phyloP scores from a whole-genome alignment of 1,284 basidiomycete species.

The Singerocomus rubriflavus region DNA sequence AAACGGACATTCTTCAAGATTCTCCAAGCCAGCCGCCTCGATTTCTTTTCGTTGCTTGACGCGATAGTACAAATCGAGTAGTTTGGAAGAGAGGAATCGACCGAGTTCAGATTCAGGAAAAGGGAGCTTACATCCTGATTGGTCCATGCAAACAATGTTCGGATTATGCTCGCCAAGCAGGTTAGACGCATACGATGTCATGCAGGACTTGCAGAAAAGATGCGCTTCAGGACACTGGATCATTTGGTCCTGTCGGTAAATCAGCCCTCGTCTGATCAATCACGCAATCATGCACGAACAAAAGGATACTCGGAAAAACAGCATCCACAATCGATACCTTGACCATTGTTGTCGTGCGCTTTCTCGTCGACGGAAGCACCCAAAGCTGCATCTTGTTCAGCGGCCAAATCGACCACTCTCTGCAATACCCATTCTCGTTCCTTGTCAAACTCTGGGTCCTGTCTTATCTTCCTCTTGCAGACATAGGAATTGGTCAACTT shows the following conservation, averaged over 20 bases:
- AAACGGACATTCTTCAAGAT: constrained; percentile 82
- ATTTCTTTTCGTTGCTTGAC: constrained; percentile 76
- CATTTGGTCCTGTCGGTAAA: constrained; percentile 61
- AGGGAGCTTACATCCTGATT: constrained; percentile 64
- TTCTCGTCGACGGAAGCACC: constrained; percentile 33
- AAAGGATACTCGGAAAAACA: constrained; percentile 73
- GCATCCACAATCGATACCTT: constrained; percentile 77
- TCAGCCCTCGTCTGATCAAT: constrained; percentile 3
- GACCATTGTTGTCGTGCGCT: constrained; percentile 43
- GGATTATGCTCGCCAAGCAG: constrained; percentile 50
- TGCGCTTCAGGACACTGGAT: constrained; percentile 83
- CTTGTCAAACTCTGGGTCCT: constrained; percentile 43
- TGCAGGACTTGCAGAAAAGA: constrained; percentile 65
- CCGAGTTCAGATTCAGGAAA: constrained; percentile 68
- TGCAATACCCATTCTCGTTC: constrained; percentile 46
- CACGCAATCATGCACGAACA: constrained; percentile 43
- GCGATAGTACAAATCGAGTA: constrained; percentile 70
- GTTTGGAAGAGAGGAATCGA: constrained; percentile 59
- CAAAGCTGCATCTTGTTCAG: constrained; percentile 20
- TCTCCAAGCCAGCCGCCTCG: constrained; percentile 66
- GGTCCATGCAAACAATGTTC: constrained; percentile 77
- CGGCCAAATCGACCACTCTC: constrained; percentile 13
- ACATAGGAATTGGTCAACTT: constrained; percentile 38
- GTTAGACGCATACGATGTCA: constrained; percentile 48
- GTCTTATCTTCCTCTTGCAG: constrained; percentile 42